phyloP scores from a whole-genome alignment of 2,329 filamentous ascomycete species.

The Pseudocercospora musae region DNA sequence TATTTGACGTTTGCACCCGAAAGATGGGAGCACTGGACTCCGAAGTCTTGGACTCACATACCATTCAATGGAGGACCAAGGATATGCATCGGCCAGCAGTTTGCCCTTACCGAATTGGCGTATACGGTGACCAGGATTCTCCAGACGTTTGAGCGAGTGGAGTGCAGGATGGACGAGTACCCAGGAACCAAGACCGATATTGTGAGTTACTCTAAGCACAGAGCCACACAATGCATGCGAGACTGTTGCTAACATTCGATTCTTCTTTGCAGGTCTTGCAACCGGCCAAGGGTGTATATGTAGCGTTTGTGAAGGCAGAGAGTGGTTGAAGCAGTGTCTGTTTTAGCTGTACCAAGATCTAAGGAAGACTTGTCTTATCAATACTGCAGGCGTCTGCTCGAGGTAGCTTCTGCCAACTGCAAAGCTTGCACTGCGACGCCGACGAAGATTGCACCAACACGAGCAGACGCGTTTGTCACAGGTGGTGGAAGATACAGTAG shows the following conservation, averaged over 20 bases:
- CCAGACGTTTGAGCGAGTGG: conserved; percentile 44
- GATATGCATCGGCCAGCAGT: conserved; percentile 53
- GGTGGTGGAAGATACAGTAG: neutral
- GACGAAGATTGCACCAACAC: neutral
- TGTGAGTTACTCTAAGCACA: conserved; percentile 29
- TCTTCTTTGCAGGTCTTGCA: conserved; percentile 31
- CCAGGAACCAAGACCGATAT: conserved; percentile 48
- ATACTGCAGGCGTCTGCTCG: neutral
- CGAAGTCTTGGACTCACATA: conserved; percentile 49
- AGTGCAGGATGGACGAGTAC: conserved; percentile 35
- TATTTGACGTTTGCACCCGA: conserved; percentile 47
- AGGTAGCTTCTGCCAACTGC: neutral
- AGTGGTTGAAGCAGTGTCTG: conserved; percentile 5
- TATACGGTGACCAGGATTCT: conserved; percentile 48
- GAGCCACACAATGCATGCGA: neutral
- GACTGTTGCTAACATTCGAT: neutral
- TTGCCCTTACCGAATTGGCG: conserved; percentile 50
- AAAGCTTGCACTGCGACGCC: neutral
- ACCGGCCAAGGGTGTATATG: conserved; percentile 41
- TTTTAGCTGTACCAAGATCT: conserved; percentile 3
- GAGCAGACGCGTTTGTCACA: neutral
- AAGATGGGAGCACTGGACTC: conserved; percentile 50
- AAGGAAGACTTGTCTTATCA: neutral
- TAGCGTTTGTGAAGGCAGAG: conserved; percentile 35
- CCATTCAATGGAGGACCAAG: conserved; percentile 50